Evolutionary conservation across 345 rosid species (phyloP).

Genomic region (Firmiana major): DNA sequence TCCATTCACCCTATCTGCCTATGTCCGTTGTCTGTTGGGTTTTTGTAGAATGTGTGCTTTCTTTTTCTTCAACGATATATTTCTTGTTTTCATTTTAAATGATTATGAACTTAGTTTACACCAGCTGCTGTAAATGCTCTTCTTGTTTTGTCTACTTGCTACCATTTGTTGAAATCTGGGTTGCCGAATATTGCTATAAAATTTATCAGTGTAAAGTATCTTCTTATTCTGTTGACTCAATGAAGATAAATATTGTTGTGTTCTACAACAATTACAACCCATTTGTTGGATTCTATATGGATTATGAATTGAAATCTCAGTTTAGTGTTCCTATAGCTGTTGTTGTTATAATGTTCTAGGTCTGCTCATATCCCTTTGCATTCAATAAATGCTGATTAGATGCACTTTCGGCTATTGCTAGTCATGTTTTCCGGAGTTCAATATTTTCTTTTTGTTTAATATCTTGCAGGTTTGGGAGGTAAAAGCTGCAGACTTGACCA

Average conservation of each 20-base stretch:
- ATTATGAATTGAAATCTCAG: not conserved
- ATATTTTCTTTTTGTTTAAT: not conserved
- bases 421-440: not conserved
- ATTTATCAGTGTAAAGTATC: not conserved
- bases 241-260: not conserved
- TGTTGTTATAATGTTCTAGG: not conserved
- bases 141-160: not conserved
- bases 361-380: not conserved
- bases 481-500: slow-evolving; percentile 92
- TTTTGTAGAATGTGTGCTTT: not conserved
- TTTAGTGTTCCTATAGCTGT: not conserved
- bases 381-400: not conserved
- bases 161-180: not conserved
- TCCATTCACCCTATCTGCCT: not conserved
- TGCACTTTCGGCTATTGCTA: not conserved
- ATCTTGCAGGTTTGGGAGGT: slow-evolving; percentile 90
- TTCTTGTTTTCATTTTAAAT: not conserved
- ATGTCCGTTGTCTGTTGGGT: not conserved
- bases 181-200: not conserved
- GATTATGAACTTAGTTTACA: not conserved
- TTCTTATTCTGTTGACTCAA: not conserved
- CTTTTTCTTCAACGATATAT: not conserved
- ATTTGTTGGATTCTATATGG: not conserved
- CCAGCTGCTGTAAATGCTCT: not conserved
- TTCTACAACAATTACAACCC: not conserved